Evolutionary conservation across 2,329 filamentous ascomycete species (phyloP).

Genomic region (Emergomyces pasteurianus): DNA sequence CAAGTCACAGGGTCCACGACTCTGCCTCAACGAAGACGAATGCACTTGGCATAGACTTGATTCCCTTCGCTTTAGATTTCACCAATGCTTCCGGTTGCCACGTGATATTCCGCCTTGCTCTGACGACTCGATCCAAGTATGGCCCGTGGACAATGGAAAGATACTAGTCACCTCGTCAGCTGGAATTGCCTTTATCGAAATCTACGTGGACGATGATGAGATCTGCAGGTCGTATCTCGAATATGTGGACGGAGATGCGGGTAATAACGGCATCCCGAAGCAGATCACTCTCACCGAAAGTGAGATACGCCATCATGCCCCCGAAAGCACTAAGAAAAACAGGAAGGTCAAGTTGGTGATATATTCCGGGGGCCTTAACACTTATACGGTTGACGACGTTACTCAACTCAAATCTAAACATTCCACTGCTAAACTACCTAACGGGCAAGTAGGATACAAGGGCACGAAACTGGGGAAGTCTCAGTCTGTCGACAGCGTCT

Average conservation of each 20-base stretch:
- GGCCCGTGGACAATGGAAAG: conserved; percentile 66
- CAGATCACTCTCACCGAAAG: conserved; percentile 64
- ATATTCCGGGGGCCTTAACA: conserved; percentile 64
- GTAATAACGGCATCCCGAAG: conserved; percentile 48
- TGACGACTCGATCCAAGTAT: conserved; percentile 74
- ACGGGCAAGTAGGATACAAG: conserved; percentile 61
- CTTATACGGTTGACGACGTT: conserved; percentile 67
- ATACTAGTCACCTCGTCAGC: conserved; percentile 67
- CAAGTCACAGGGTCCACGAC: conserved; percentile 62
- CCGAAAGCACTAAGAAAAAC: conserved; percentile 59
- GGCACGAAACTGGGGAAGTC: conserved; percentile 63
- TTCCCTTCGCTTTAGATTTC: conserved; percentile 73
- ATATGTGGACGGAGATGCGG: conserved; percentile 51
- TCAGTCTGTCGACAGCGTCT: conserved; percentile 55
- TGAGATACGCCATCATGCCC: conserved; percentile 58
- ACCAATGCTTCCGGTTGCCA: conserved; percentile 79
- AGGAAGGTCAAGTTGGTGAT: conserved; percentile 57
- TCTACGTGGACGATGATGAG: conserved; percentile 68
- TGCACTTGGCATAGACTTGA: conserved; percentile 88
- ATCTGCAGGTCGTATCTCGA: conserved; percentile 73
- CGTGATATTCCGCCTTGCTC: conserved; percentile 52
- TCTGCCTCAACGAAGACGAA: conserved; percentile 67
- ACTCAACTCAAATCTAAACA: conserved; percentile 57
- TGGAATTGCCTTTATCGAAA: conserved; percentile 75
- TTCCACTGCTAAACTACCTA: conserved; percentile 61